Conservation (phyloP, 306 rosid species). For the Prunus dulcis region DNA sequence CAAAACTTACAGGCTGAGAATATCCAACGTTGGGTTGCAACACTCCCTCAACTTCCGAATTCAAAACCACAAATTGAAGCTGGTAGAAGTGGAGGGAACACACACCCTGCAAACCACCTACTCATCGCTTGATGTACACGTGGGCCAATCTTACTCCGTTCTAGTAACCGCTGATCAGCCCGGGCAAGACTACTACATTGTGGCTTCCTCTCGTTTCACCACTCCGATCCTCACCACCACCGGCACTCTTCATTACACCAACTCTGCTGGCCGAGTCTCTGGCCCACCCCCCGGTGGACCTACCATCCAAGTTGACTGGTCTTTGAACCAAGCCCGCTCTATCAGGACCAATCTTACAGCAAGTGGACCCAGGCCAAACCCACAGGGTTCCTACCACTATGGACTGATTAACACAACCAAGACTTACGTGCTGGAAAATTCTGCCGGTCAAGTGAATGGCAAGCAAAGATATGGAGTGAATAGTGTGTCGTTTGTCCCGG, state of each 20-base stretch:
- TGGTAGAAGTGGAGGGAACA: constrained; percentile 95
- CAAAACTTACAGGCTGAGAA: constrained; percentile 90
- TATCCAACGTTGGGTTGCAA: constrained; percentile 88
- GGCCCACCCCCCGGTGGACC: constrained; percentile 99
- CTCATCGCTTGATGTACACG: constrained; percentile 87
- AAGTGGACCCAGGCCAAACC: constrained; percentile 98
- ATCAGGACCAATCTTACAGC: constrained; percentile 97
- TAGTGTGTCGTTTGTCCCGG: constrained; percentile 79
- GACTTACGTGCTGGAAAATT: constrained; percentile 60
- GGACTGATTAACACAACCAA: constrained; percentile 67
- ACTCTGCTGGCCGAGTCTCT: constrained; percentile 68
- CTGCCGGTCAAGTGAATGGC: constrained; percentile 68
- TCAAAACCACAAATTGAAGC: constrained; percentile 74
- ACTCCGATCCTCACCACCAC: constrained; percentile 60
- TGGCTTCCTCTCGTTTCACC: constrained; percentile 72
- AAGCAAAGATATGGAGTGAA: constrained; percentile 90
- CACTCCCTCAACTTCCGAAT: constrained; percentile 87
- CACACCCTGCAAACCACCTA: constrained; percentile 82
- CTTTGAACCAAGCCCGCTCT: constrained; percentile 96
- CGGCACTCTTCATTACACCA: constrained; percentile 68
- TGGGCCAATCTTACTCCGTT: constrained; percentile 89
- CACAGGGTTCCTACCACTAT: constrained; percentile 96
- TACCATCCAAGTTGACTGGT: constrained; percentile 97
- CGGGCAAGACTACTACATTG: constrained; percentile 70
- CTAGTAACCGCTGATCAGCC: constrained; percentile 90